Evolutionary conservation across 495 filamentous ascomycete species (phyloP), one percentile per base, ranked within the genome.

Genomic region (Penicillium mononematosum): DNA sequence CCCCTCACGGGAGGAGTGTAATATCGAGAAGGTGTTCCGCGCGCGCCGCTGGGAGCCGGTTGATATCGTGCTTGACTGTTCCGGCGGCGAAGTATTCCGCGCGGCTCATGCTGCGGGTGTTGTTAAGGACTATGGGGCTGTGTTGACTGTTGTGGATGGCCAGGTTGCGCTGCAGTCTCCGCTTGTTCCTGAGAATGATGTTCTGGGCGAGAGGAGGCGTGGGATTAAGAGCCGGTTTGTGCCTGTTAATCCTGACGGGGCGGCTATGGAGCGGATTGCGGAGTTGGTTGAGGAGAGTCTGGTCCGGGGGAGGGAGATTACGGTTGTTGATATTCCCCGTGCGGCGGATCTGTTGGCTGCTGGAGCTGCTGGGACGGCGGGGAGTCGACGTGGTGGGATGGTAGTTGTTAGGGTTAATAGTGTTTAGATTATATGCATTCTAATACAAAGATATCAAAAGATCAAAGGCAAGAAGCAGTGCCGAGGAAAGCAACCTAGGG

Each of bases 51-150:
- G 68, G 67, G 56, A 58, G 0, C 70, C 74, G 5, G 73, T 77
- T 16, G 73, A 78, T 55, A 55, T 77, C 20, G 73, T 76, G 9
- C 60, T 78, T 22, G 75, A 78, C 36, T 77, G 74, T 43, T 59
- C 63, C 1, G 73, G 73, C 9, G 60, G 63, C 1, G 59, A 66
- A 20, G 66, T 71, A 34, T 72, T 74, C 59, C 62, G 58, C 9
- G 63, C 71, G 29, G 64, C 67, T 11, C 73, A 77, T 63, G 70
- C 64, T 1, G 58, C 64, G 0, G 50, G 53, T 41, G 69, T 77
- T 7, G 65, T 76, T 4, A 72, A 67, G 42, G 64, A 74, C 24
- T 49, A 60, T n/a, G 75, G 74, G 11, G 47, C 61, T 38, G 69
- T 77, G 11, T 50, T 78, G 41, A 74, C 74, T 6, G 69, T 69